Base-by-base conservation (phyloP, 164 flowering plant species). In the Vitis labrusca region DNA sequence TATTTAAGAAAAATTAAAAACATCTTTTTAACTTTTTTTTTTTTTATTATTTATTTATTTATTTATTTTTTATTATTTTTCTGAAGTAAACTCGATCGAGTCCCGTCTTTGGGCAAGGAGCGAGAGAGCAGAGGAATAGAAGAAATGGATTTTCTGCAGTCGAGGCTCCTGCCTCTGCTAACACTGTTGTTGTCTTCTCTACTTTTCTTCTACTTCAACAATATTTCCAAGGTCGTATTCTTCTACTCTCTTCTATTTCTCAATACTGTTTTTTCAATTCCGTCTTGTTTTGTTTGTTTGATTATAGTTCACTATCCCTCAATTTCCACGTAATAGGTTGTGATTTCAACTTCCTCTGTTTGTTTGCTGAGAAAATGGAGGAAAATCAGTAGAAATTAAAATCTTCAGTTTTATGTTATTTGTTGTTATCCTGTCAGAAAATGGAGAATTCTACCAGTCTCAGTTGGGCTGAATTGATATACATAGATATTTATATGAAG, bases 91-190 rank as follows among this genome's bases (percentile, higher is more conserved):
- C 15, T 53, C 0, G 16, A 11, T 14, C 0, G n/a, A 53, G n/a
- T 12, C 56, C 56, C 16, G n/a, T 13, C 7, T 51, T 51, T 50
- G 48, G 11, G 15, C n/a, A 51, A 70, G 55, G 68, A 70, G 76
- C 19, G 60, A 19, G 51, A 68, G 71, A 76, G 72, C 37, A 50
- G 73, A 67, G 73, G 50, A 17, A 69, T 69, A 57, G 81, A 66
- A 61, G 56, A 51, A 58, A 83, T 84, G 86, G 83, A 76, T 44
- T 57, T 72, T 61, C 72, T 81, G 55, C 74, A 68, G 63, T 83
- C 86, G 86, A 82, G 81, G 79, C 51, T 86, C 5, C 53, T 87
- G 11, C 85, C 93, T 61, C 78, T 88, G 67, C 76, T 93, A 12
- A 62, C 79, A 2, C 73, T 90, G 19, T 66, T 91, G 3, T 85